Conservation (phyloP, 176 grass and related monocot genomes). For the Tillandsia fasciculata region DNA sequence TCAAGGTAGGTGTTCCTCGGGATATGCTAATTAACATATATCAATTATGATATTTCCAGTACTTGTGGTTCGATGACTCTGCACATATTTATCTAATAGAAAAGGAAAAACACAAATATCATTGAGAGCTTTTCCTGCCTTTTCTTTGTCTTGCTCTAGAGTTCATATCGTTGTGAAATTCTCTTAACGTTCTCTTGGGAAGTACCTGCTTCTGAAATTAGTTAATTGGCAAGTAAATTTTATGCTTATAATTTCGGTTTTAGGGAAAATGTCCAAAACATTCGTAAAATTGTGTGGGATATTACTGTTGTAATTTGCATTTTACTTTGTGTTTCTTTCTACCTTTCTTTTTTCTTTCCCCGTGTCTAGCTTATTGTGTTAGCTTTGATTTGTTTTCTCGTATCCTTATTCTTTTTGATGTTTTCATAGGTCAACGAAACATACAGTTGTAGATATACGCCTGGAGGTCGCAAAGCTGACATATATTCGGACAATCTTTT, state of each 20-base stretch:
- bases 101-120: too few species aligned
- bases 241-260: too few species aligned
- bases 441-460: conserved; percentile 67
- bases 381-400: conserved; percentile 7
- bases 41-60: background rate
- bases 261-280: too few species aligned
- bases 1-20: conserved; percentile 47
- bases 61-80: background rate
- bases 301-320: too few species aligned
- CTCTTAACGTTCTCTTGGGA: too few species aligned
- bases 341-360: background rate
- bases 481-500: conserved; percentile 67
- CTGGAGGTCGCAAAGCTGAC: conserved; percentile 73
- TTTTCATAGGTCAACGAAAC: conserved; percentile 85
- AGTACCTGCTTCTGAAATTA: too few species aligned
- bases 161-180: too few species aligned
- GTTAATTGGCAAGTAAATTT: too few species aligned
- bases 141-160: too few species aligned
- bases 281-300: too few species aligned
- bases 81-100: background rate
- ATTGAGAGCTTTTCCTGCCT: too few species aligned
- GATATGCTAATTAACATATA: background rate
- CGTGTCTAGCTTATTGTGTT: background rate
- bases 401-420: conserved; percentile 8
- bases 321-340: too few species aligned